These are phyloP conservation scores for Ambrosia hybrid DNA, from an alignment of 140 eudicot species.

Conservation along the genomic window DNA sequence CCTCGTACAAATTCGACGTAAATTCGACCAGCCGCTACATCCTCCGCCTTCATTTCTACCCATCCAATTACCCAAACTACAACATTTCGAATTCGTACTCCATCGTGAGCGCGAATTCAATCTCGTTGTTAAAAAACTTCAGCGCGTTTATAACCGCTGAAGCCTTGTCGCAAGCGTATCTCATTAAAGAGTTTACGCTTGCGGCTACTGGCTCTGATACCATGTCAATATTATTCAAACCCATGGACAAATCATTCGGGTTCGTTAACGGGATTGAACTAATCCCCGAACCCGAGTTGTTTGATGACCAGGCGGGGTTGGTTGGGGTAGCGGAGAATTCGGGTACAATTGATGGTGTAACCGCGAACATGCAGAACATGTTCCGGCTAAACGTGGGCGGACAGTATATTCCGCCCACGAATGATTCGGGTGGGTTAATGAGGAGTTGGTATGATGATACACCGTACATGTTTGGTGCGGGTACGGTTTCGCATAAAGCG, in stretches of 20 bases:
- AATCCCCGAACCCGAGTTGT: constrained; percentile 43
- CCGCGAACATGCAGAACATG: constrained; percentile 49
- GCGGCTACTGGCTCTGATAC: constrained; percentile 34
- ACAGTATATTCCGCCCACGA: constrained; percentile 48
- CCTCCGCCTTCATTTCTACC: constrained; percentile 66
- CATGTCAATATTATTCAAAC: constrained; percentile 49
- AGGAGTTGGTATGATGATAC: constrained; percentile 78
- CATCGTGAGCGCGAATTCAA: constrained; percentile 37
- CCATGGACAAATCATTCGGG: constrained; percentile 54
- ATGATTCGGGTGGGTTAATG: constrained; percentile 61
- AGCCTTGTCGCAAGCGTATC: constrained; percentile 64
- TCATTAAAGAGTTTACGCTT: constrained; percentile 50
- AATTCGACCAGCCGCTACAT: constrained; percentile 40
- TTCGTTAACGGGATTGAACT: constrained; percentile 74
- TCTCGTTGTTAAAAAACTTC: constrained; percentile 61
- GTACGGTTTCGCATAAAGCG: constrained; percentile 33
- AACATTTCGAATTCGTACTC: constrained; percentile 51
- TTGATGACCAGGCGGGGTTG: constrained; percentile 41
- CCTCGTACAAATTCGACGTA: constrained; percentile 48
- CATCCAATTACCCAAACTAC: constrained; percentile 51
- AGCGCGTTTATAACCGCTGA: constrained; percentile 63
- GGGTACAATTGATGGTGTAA: constrained; percentile 24
- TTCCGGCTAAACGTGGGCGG: constrained; percentile 75
- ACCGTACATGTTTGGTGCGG: constrained; percentile 58
- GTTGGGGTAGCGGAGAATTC: constrained; percentile 35